Base-by-base conservation (phyloP, 345 rosid species). In the Luvunga scandens region DNA sequence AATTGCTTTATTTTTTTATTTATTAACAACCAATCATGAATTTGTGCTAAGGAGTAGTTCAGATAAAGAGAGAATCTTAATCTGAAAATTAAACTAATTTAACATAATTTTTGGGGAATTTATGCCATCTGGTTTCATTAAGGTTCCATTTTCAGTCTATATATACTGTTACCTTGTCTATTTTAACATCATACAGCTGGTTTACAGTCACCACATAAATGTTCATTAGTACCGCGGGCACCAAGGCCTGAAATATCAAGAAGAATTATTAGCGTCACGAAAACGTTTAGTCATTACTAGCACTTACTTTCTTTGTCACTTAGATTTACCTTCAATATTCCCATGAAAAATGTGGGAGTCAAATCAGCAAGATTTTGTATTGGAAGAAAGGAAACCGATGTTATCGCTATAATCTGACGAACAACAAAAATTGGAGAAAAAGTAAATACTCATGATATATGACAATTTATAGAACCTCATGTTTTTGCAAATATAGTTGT, bases 151-250 rank as follows among this genome's bases (percentile, higher is more conserved):
- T 22, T 21, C 4, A 28, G 13, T 45, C 50, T 45, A 45, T 45
- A 45, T 45, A 45, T 45, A 45, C 16, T 1, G 18, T 12, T 75
- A 84, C 86, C 82, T 81, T 84, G 80, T 84, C 82, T 56, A 84
- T 81, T 36, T 84, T 73, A 2, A 81, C 75, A 68, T 84, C 86
- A 34, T 48, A 81, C 64, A 84, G 53, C 60, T 78, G 86, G 28
- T 84, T 81, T 71, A 81, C 39, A 14, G 84, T 84, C 24, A 78
- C 80, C n/a, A 81, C 72, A 33, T 84, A 84, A 50, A 84, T 78
- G 75, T 75, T 81, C 84, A 81, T 81, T 22, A 75, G 18, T 24
- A 81, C 69, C 21, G 82, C 60, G 57, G 82, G 82, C 19, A 84
- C 63, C 75, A 78, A 48, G 25, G 82, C 84, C 86, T 84, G 78